phyloP scores from a whole-genome alignment of 768 basidiomycete species.

The Kwoniella sp. region DNA sequence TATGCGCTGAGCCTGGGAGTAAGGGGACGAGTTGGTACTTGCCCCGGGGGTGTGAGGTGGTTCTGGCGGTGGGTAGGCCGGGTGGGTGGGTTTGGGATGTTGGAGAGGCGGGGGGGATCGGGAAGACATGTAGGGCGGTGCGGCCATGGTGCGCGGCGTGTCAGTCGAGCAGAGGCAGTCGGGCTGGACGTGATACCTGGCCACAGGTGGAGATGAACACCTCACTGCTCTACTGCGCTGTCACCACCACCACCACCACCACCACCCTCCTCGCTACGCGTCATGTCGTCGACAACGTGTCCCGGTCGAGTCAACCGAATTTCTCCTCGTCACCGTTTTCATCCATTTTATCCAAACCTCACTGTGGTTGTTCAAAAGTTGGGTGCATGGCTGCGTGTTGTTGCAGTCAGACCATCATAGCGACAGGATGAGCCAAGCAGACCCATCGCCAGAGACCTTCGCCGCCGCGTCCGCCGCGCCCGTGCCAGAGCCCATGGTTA shows the following conservation, averaged over 20 bases:
- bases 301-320: background rate
- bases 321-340: background rate
- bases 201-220: too few relatives aligned
- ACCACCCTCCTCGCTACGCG: too few relatives aligned
- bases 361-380: too few relatives aligned
- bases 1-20: conserved; percentile 43
- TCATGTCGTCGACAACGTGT: background rate
- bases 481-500: background rate
- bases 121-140: conserved; percentile 40
- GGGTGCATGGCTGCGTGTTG: too few relatives aligned
- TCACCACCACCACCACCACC: too few relatives aligned
- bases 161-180: too few relatives aligned
- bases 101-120: conserved; percentile 49
- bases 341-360: conserved; percentile 1
- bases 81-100: conserved; percentile 50
- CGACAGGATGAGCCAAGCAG: background rate
- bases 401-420: too few relatives aligned
- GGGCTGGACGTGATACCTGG: too few relatives aligned
- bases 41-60: conserved; percentile 41
- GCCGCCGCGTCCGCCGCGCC: background rate
- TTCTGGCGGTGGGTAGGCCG: conserved; percentile 49
- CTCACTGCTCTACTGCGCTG: too few relatives aligned
- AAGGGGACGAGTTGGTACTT: conserved; percentile 44
- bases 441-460: background rate
- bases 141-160: conserved; percentile 14